Percentiles rank a stretch among this genome's conserved stretches.
These are phyloP conservation scores for Phyllosticta citriasiana DNA, from an alignment of 2,329 filamentous ascomycete species.

Conservation along the genomic window DNA sequence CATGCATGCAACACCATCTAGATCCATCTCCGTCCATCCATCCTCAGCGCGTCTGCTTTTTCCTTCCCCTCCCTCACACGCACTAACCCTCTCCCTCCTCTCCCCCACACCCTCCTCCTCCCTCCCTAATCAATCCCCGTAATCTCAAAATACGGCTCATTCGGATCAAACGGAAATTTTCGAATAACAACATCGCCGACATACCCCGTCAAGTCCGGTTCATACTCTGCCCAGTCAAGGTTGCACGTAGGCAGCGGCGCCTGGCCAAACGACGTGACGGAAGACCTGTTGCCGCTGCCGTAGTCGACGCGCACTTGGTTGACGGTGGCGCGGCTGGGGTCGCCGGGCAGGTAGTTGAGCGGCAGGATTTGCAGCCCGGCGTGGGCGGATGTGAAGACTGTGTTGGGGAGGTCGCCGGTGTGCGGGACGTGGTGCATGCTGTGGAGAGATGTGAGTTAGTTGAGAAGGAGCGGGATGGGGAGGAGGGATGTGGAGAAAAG, in stretches of 20 bases:
- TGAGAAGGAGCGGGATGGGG: too few species aligned
- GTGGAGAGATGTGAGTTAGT: neutral
- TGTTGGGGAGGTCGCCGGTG: conserved; percentile 39
- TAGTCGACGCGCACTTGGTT: conserved; percentile 33
- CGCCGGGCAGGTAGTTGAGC: conserved; percentile 31
- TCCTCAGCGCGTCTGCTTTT: too few species aligned
- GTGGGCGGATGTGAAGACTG: conserved; percentile 40
- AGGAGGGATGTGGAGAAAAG: too few species aligned
- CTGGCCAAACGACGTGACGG: conserved; percentile 24
- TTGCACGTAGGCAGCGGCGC: neutral
- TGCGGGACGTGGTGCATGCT: conserved; percentile 24
- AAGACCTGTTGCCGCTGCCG: conserved; percentile 19
- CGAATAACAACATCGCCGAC: conserved; percentile 24
- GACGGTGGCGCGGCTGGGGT: conserved; percentile 28
- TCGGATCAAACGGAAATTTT: conserved; percentile 21
- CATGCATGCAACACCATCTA: too few species aligned
- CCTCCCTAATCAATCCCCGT: neutral
- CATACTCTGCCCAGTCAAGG: too few species aligned
- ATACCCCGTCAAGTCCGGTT: neutral
- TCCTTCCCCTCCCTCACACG: too few species aligned
- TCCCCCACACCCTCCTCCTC: too few species aligned
- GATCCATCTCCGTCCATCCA: too few species aligned
- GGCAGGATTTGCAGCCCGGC: conserved; percentile 34
- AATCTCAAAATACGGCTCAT: neutral
- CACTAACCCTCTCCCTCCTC: too few species aligned